Percentiles rank a stretch among this genome's conserved stretches.
Conservation (phyloP, 768 basidiomycete genomes). For the Tephrocybe sp. region DNA sequence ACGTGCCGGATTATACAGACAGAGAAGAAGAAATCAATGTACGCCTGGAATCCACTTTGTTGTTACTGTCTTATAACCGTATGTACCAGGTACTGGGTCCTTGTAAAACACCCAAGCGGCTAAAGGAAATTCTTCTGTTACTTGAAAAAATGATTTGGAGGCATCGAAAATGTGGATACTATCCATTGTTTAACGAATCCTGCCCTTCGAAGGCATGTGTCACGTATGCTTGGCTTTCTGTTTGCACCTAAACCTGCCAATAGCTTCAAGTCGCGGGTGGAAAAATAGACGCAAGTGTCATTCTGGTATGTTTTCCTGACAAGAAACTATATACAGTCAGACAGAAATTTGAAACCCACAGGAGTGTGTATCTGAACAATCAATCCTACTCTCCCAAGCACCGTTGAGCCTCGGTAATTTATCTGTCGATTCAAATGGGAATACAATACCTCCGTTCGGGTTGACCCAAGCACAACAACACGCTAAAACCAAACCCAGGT, state of each 20-base stretch:
- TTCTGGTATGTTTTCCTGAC: slow-evolving; percentile 44
- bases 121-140: slow-evolving; percentile 52
- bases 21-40: slow-evolving; percentile 75
- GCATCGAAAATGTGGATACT: slow-evolving; percentile 70
- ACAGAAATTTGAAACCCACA: slow-evolving; percentile 22
- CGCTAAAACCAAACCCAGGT: slow-evolving; percentile 63
- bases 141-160: slow-evolving; percentile 63
- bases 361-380: slow-evolving; percentile 77
- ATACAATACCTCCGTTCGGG: slow-evolving; percentile 41
- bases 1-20: slow-evolving; percentile 52
- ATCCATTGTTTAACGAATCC: slow-evolving; percentile 53
- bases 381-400: slow-evolving; percentile 55
- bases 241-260: neutral
- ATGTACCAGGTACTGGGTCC: slow-evolving; percentile 33
- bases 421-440: slow-evolving; percentile 53
- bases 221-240: neutral
- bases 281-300: slow-evolving; percentile 56
- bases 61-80: neutral
- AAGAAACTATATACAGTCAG: neutral
- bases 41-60: slow-evolving; percentile 2
- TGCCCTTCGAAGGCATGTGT: slow-evolving; percentile 74
- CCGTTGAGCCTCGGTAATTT: slow-evolving; percentile 31
- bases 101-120: slow-evolving; percentile 70
- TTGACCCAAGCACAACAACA: slow-evolving; percentile 45
- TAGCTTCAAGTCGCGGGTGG: slow-evolving; percentile 39